Evolutionary conservation across 495 filamentous ascomycete species (phyloP).

Genomic region (Tuber magnatum): DNA sequence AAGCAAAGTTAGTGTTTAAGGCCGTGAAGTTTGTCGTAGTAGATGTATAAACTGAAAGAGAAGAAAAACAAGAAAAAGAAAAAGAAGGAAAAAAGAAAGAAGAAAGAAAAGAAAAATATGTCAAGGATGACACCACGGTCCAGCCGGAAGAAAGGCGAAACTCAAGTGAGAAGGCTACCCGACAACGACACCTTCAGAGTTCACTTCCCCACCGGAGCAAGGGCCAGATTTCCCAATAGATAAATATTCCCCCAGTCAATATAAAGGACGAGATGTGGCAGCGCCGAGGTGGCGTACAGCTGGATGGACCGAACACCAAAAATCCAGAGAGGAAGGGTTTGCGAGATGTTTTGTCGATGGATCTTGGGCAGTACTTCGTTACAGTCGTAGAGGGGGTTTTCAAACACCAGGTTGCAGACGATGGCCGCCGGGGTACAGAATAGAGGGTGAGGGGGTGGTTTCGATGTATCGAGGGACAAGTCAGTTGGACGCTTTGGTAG

Average conservation of each 20-base stretch:
- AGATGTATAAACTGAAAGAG: constrained; percentile 26
- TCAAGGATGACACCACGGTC: constrained; percentile 38
- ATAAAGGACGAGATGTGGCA: constrained; percentile 15
- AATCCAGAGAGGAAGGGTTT: constrained; percentile 23
- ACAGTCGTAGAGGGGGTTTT: constrained; percentile 31
- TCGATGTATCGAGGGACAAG: constrained; percentile 15
- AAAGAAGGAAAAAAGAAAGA: constrained; percentile 6
- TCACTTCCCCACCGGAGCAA: constrained; percentile 21
- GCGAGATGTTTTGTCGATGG: constrained; percentile 3
- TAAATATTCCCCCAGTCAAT: constrained; percentile 23
- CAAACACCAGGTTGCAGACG: constrained; percentile 32
- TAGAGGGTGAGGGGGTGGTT: neutral
- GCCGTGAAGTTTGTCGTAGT: constrained; percentile 38
- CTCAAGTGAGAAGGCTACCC: constrained; percentile 28
- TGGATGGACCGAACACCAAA: constrained; percentile 21
- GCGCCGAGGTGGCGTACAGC: constrained; percentile 24
- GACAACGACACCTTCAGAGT: constrained; percentile 18
- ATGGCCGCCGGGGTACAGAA: constrained; percentile 7
- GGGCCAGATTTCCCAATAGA: constrained; percentile 22
- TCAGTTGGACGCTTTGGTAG: constrained; percentile 18
- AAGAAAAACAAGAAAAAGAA: too few relatives aligned
- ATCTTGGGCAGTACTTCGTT: constrained; percentile 17
- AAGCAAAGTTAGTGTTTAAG: constrained; percentile 26
- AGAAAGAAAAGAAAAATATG: constrained; percentile 25
- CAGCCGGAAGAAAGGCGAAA: constrained; percentile 39